A percentile compares a stretch with the other conserved stretches of the same genome.
Evolutionary conservation across 495 filamentous ascomycete genomes (phyloP).

Genomic region (Sphaerosporella brunnea): DNA sequence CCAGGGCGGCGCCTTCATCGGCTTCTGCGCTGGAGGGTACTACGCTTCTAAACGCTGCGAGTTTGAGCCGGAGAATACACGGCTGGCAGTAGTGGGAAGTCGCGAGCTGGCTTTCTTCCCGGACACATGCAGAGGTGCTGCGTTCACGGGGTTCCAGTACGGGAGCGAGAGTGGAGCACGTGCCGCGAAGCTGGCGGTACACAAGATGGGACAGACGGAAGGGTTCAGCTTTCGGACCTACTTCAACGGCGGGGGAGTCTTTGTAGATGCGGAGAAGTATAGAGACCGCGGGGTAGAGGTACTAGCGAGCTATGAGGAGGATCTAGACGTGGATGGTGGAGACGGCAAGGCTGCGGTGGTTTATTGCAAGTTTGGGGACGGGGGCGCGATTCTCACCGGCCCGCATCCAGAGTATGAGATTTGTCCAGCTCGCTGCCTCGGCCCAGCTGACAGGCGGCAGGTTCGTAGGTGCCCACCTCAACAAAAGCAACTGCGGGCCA

Average conservation of each 20-base stretch:
- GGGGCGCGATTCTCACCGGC: slow-evolving; percentile 60
- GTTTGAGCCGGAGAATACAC: slow-evolving; percentile 70
- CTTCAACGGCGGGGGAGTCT: slow-evolving; percentile 93
- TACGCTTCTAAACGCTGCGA: slow-evolving; percentile 69
- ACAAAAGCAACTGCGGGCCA: slow-evolving; percentile 40
- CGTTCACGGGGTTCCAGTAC: slow-evolving; percentile 84
- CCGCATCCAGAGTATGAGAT: slow-evolving; percentile 82
- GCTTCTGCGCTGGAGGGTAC: slow-evolving; percentile 89
- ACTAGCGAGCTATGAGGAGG: slow-evolving; percentile 58
- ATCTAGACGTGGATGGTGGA: slow-evolving; percentile 49
- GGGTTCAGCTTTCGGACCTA: slow-evolving; percentile 57
- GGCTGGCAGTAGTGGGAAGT: slow-evolving; percentile 68
- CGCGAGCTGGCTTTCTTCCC: slow-evolving; percentile 81
- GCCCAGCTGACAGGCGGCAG: slow-evolving; percentile 30
- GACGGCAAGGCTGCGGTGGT: slow-evolving; percentile 67
- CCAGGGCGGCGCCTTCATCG: slow-evolving; percentile 69
- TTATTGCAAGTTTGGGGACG: slow-evolving; percentile 76
- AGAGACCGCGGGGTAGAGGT: slow-evolving; percentile 53
- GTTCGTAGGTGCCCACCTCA: slow-evolving; percentile 67
- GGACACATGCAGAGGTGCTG: slow-evolving; percentile 65
- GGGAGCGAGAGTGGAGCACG: slow-evolving; percentile 70
- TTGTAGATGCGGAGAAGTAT: slow-evolving; percentile 55
- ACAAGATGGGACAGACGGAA: slow-evolving; percentile 37
- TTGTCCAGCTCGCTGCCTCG: not conserved
- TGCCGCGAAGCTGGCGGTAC: slow-evolving; percentile 49